phyloP scores from a whole-genome alignment of 257 asterid species.

The Fraxinus americana region DNA sequence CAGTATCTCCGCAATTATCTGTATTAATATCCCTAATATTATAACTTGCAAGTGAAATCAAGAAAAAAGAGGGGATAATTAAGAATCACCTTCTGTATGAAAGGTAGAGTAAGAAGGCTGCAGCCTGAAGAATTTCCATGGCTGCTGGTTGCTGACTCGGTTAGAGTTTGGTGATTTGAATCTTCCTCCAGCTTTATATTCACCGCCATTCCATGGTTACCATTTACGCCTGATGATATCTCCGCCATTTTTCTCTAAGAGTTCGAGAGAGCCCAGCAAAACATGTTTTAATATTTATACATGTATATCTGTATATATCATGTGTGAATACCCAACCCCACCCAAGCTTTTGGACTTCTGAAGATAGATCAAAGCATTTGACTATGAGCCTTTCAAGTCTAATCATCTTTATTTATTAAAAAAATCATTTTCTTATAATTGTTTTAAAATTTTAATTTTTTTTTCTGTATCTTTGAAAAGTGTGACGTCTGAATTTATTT shows the following conservation, averaged over 20 bases:
- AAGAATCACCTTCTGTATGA: constrained; percentile 68
- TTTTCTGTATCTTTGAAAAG: constrained; percentile 33
- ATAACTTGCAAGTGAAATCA: background rate
- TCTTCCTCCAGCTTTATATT: constrained; percentile 52
- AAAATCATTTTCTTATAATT: background rate
- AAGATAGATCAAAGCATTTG: constrained; percentile 38
- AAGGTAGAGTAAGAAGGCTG: constrained; percentile 53
- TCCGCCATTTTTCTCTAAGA: constrained; percentile 46
- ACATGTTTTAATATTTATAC: constrained; percentile 27
- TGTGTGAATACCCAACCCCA: background rate
- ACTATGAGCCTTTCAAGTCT: constrained; percentile 22
- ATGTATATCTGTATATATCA: background rate
- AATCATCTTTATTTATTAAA: background rate
- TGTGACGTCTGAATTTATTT: constrained; percentile 34
- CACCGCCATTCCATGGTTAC: constrained; percentile 43
- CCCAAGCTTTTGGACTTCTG: constrained; percentile 13
- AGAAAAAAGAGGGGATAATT: background rate
- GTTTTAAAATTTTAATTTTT: background rate
- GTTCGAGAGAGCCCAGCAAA: background rate
- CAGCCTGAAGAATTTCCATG: constrained; percentile 31
- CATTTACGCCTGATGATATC: constrained; percentile 46
- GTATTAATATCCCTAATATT: background rate
- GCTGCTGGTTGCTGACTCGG: constrained; percentile 1
- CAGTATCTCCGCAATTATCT: constrained; percentile 77
- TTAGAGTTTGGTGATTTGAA: constrained; percentile 18